phyloP scores from a whole-genome alignment of 805 yeast species.

The Hanseniaspora pseudoguilliermondii region DNA sequence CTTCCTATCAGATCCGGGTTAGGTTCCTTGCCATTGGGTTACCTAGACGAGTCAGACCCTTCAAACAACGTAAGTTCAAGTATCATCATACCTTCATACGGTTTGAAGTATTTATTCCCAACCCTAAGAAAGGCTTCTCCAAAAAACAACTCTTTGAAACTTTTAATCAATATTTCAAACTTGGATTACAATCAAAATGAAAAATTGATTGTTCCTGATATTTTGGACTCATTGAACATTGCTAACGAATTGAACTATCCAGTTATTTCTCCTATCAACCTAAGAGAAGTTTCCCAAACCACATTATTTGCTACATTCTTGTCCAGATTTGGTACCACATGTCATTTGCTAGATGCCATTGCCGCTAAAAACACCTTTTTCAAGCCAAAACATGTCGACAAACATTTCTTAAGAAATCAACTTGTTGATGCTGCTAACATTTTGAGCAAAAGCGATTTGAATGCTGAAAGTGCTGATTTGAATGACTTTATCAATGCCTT shows the following conservation, averaged over 20 bases:
- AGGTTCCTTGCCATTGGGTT: conserved; percentile 66
- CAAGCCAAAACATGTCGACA: conserved; percentile 8
- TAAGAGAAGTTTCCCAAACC: conserved; percentile 53
- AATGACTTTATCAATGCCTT: conserved; percentile 15
- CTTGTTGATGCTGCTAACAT: conserved; percentile 2
- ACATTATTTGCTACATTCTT: conserved; percentile 52
- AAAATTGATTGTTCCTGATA: conserved; percentile 45
- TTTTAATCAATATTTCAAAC: conserved; percentile 65
- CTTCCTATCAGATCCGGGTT: conserved; percentile 77
- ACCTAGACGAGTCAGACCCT: conserved; percentile 29
- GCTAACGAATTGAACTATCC: conserved; percentile 55
- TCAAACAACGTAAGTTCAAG: conserved; percentile 29
- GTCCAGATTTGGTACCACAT: conserved; percentile 42
- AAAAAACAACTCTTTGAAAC: conserved; percentile 32
- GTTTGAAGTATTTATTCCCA: conserved; percentile 57
- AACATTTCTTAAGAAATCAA: not conserved
- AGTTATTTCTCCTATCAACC: conserved; percentile 53
- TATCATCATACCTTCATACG: conserved; percentile 49
- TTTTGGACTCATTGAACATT: conserved; percentile 43
- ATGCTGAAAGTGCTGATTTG: conserved; percentile 15
- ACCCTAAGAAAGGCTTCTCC: conserved; percentile 32
- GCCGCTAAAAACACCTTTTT: conserved; percentile 21
- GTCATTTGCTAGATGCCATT: conserved; percentile 74
- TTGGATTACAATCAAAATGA: conserved; percentile 49
- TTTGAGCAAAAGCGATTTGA: conserved; percentile 18